A percentile compares a stretch with the other conserved stretches of the same genome.
phyloP scores from a whole-genome alignment of 1,139 yeast genomes.

The Hansenula sp. region DNA sequence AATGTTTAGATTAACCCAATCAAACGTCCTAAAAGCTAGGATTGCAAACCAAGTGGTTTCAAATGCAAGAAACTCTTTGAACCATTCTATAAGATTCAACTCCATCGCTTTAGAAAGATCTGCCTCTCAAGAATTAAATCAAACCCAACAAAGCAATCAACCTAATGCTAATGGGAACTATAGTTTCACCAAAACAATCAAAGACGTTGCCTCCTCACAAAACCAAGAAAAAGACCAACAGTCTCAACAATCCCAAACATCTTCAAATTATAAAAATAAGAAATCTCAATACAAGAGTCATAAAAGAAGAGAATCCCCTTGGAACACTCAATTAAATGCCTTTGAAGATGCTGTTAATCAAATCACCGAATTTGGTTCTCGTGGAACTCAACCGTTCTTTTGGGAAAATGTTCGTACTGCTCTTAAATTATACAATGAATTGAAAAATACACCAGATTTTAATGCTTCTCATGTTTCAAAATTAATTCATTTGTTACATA shows the following conservation, averaged over 20 bases:
- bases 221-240: constrained; percentile 28
- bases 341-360: constrained; percentile 15
- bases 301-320: constrained; percentile 14
- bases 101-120: constrained; percentile 22
- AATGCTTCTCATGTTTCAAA: constrained; percentile 40
- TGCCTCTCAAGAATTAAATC: constrained; percentile 11
- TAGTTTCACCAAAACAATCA: constrained; percentile 17
- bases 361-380: neutral
- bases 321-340: constrained; percentile 27
- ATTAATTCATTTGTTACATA: constrained; percentile 43
- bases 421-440: constrained; percentile 41
- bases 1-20: constrained; percentile 21
- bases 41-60: constrained; percentile 24
- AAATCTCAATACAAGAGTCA: neutral
- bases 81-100: constrained; percentile 24
- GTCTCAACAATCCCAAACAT: constrained; percentile 31
- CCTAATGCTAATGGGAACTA: neutral
- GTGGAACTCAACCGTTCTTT: constrained; percentile 14
- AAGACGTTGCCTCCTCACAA: constrained; percentile 20
- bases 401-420: constrained; percentile 46
- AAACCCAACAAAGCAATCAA: constrained; percentile 1
- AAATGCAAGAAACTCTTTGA: constrained; percentile 23
- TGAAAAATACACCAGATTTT: constrained; percentile 40
- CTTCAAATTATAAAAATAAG: neutral
- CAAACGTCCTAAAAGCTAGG: constrained; percentile 22